Conservation (phyloP, 2,329 filamentous ascomycete genomes). For the Epichloe coenophiala region DNA sequence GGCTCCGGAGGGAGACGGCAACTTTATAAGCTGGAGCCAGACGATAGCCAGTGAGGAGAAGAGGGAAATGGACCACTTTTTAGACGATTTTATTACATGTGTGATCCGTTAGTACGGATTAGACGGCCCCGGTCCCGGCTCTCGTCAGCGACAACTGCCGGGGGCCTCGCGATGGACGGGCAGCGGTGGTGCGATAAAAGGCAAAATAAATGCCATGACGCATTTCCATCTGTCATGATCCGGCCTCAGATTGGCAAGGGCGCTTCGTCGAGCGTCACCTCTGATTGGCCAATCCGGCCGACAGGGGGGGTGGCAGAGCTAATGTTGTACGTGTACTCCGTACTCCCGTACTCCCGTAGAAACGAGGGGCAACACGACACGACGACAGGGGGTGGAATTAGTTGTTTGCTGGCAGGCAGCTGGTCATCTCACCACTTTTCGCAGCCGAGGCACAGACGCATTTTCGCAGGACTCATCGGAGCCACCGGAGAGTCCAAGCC, state of each 20-base stretch:
- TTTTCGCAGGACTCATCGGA: too few species aligned
- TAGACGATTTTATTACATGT: not conserved
- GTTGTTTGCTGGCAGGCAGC: not conserved
- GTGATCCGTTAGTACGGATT: not conserved
- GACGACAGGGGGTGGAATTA: not conserved
- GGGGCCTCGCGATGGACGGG: not conserved
- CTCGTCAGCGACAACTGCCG: too few species aligned
- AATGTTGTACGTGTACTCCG: not conserved
- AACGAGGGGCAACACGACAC: too few species aligned
- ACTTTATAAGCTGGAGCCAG: not conserved
- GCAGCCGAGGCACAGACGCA: too few species aligned
- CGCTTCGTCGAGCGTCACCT: not conserved
- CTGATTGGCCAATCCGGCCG: not conserved
- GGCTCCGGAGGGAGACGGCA: not conserved
- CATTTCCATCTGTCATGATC: conserved; percentile 15
- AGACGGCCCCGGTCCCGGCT: not conserved
- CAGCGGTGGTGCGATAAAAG: conserved; percentile 2
- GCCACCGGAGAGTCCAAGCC: too few species aligned
- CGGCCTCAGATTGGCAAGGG: not conserved
- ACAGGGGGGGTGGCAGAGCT: too few species aligned
- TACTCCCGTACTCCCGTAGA: too few species aligned
- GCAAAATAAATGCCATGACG: conserved; percentile 11
- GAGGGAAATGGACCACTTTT: too few species aligned
- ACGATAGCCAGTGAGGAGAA: not conserved
- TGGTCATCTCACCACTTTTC: not conserved